Conservation (phyloP, 441 rosid genomes). For the Arabidopsis lyrata region DNA sequence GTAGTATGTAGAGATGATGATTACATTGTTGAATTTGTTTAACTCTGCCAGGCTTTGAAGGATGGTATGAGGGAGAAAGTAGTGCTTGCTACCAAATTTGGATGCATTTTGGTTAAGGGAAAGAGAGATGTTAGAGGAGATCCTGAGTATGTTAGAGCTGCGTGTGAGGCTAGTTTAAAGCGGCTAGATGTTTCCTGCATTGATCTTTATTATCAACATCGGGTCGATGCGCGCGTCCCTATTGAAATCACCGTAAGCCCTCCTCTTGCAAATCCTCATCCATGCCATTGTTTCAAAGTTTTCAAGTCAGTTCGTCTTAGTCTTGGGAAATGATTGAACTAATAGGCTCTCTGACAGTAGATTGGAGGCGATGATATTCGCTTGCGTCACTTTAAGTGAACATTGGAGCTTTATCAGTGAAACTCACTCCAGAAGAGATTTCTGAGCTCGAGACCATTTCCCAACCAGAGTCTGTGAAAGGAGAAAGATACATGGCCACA, state of each 20-base stretch:
- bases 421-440: slow-evolving; percentile 61
- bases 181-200: slow-evolving; percentile 53
- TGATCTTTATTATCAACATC: slow-evolving; percentile 71
- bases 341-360: too few relatives aligned
- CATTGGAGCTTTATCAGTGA: slow-evolving; percentile 57
- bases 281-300: not conserved
- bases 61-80: slow-evolving; percentile 54
- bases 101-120: slow-evolving; percentile 38
- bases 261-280: not conserved
- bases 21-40: not conserved
- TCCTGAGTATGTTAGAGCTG: slow-evolving; percentile 59
- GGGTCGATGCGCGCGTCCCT: slow-evolving; percentile 57
- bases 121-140: slow-evolving; percentile 48
- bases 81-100: slow-evolving; percentile 67
- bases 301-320: not conserved
- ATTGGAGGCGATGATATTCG: too few relatives aligned
- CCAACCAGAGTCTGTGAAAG: slow-evolving; percentile 52
- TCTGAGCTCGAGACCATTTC: slow-evolving; percentile 62
- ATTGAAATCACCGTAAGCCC: slow-evolving; percentile 54
- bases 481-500: slow-evolving; percentile 43
- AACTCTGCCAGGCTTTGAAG: slow-evolving; percentile 47
- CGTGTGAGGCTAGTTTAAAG: slow-evolving; percentile 67
- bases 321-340: too few relatives aligned
- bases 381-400: not conserved
- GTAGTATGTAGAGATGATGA: not conserved